These are phyloP conservation scores for Trypanosoma mega DNA, from an alignment of 208 protist species.

Conservation along the genomic window DNA sequence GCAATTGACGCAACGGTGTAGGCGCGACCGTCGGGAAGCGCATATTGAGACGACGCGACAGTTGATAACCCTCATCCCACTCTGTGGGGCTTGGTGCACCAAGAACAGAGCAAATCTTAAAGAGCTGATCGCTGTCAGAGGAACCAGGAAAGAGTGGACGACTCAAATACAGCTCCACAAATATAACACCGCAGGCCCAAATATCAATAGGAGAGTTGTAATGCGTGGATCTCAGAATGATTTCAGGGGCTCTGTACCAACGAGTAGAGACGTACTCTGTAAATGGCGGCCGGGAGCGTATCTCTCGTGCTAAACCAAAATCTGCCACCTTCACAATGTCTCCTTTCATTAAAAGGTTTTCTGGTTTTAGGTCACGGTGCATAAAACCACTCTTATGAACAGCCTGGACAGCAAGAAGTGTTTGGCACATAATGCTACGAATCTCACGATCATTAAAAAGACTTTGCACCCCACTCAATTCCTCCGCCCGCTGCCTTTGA, in stretches of 20 bases:
- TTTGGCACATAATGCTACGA: constrained; percentile 94
- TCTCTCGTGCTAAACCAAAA: constrained; percentile 96
- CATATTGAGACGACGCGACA: constrained; percentile 91
- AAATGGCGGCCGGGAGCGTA: constrained; percentile 95
- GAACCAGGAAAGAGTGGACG: constrained; percentile 96
- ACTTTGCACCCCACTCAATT: constrained; percentile 74
- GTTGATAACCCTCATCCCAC: constrained; percentile 94
- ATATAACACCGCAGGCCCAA: constrained; percentile 96
- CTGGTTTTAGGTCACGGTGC: constrained; percentile 94
- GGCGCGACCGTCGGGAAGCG: constrained; percentile 92
- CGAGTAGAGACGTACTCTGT: constrained; percentile 98
- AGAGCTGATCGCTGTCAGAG: constrained; percentile 95
- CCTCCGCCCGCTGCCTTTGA: constrained; percentile 87
- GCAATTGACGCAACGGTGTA: constrained; percentile 87
- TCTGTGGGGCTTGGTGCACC: constrained; percentile 73
- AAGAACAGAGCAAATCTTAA: constrained; percentile 96
- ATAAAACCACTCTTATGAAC: constrained; percentile 94
- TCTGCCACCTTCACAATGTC: constrained; percentile 96
- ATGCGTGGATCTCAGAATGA: constrained; percentile 96
- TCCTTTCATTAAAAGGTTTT: constrained; percentile 89
- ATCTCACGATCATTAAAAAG: constrained; percentile 92
- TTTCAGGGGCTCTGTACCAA: constrained; percentile 98
- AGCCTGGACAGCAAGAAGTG: constrained; percentile 74
- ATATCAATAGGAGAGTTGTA: constrained; percentile 98
- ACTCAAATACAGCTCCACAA: constrained; percentile 94